Percentiles rank a stretch among this genome's conserved stretches.
phyloP scores from a whole-genome alignment of 352 stramenopile genomes.

The Phytophthora sp. region DNA sequence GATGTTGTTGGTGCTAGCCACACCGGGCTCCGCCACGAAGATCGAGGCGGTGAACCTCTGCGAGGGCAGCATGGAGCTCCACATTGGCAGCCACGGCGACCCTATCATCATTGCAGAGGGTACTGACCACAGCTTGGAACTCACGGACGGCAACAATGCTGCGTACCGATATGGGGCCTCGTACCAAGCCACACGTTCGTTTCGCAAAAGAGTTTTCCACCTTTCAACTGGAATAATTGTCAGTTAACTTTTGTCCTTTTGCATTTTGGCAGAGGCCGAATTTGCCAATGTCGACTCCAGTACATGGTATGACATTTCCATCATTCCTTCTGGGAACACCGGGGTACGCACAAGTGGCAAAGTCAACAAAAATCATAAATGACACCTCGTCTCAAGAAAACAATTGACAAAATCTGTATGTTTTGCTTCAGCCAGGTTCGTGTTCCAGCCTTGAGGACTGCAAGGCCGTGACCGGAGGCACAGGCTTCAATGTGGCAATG shows the following conservation, averaged over 20 bases:
- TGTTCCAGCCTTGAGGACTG: conserved; percentile 64
- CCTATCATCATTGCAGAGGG: conserved; percentile 31
- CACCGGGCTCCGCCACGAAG: conserved; percentile 29
- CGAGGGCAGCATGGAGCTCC: conserved; percentile 41
- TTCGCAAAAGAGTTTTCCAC: background rate
- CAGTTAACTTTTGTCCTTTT: conserved; percentile 6
- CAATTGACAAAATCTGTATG: conserved; percentile 11
- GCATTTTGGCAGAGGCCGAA: conserved; percentile 57
- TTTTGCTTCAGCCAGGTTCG: conserved; percentile 49
- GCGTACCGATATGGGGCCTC: conserved; percentile 39
- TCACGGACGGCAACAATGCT: conserved; percentile 36
- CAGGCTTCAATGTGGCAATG: conserved; percentile 80
- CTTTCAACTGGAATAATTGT: conserved; percentile 1
- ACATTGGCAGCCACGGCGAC: conserved; percentile 31
- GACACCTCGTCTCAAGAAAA: too few species aligned
- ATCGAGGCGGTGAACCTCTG: conserved; percentile 55
- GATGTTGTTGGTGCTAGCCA: conserved; percentile 6
- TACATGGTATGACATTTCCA: conserved; percentile 81
- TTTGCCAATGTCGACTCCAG: conserved; percentile 62
- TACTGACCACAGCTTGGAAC: conserved; percentile 21
- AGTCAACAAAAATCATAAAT: background rate
- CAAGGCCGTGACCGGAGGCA: conserved; percentile 60
- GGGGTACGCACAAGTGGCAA: conserved; percentile 34
- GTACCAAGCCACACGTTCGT: conserved; percentile 41
- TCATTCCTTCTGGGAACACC: conserved; percentile 61